These are phyloP conservation scores for Malassezia psittaci DNA, from an alignment of 1,284 basidiomycete genomes.

Conservation along the genomic window DNA sequence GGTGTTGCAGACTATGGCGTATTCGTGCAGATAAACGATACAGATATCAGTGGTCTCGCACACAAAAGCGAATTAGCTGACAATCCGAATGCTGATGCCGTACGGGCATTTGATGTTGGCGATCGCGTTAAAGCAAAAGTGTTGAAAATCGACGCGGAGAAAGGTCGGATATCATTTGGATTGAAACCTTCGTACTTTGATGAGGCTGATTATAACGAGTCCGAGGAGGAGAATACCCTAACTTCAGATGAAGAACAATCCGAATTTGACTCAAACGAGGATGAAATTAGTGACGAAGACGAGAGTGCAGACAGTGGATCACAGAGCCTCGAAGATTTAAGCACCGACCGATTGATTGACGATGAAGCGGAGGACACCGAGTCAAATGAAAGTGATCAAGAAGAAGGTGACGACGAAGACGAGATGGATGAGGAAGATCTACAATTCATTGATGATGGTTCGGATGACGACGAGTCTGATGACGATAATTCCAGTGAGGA, in stretches of 20 bases:
- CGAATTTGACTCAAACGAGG: constrained; percentile 19
- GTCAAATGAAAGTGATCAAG: neutral
- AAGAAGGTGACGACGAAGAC: neutral
- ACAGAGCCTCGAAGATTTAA: no score
- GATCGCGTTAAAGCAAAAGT: constrained; percentile 75
- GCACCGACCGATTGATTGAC: neutral
- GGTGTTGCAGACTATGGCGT: constrained; percentile 74
- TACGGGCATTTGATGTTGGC: constrained; percentile 73
- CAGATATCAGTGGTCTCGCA: constrained; percentile 77
- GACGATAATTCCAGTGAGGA: constrained; percentile 16
- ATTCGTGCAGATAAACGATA: constrained; percentile 75
- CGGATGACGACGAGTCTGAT: constrained; percentile 2
- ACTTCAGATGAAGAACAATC: constrained; percentile 28
- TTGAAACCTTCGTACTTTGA: constrained; percentile 79
- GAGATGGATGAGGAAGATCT: neutral
- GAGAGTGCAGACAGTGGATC: constrained; percentile 56
- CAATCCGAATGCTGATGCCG: constrained; percentile 53
- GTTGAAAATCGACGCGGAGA: constrained; percentile 61
- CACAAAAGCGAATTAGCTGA: constrained; percentile 57
- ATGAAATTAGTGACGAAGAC: constrained; percentile 17
- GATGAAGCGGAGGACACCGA: neutral
- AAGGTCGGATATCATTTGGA: constrained; percentile 71
- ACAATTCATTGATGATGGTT: no score
- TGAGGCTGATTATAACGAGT: constrained; percentile 47
- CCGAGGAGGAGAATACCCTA: constrained; percentile 51